phyloP scores from a whole-genome alignment of 495 filamentous ascomycete genomes.

The Saxophila tyrrhenica region DNA sequence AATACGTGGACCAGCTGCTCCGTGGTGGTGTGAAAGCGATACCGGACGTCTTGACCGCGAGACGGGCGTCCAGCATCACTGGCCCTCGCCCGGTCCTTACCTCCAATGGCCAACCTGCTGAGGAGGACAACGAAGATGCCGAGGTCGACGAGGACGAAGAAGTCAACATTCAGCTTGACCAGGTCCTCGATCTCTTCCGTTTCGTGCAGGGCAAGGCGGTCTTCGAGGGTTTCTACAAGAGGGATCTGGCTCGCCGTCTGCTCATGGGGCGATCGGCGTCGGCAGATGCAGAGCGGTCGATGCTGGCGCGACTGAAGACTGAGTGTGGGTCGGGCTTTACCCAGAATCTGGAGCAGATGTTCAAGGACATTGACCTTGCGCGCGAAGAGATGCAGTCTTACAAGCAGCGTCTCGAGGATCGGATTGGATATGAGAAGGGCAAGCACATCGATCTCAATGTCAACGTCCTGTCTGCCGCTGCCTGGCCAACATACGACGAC shows the following conservation, averaged over 20 bases:
- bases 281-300: slow-evolving; percentile 87
- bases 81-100: neutral
- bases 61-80: slow-evolving; percentile 14
- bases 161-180: slow-evolving; percentile 78
- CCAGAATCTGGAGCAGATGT: slow-evolving; percentile 96
- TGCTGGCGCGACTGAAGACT: slow-evolving; percentile 79
- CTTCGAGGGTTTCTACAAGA: slow-evolving; percentile 98
- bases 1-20: slow-evolving; percentile 85
- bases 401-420: slow-evolving; percentile 43
- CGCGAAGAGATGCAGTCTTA: slow-evolving; percentile 75
- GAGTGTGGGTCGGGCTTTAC: slow-evolving; percentile 92
- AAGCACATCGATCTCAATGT: slow-evolving; percentile 65
- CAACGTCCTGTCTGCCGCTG: slow-evolving; percentile 70
- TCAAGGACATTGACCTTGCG: slow-evolving; percentile 89
- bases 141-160: slow-evolving; percentile 77
- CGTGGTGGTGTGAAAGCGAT: slow-evolving; percentile 76
- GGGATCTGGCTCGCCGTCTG: slow-evolving; percentile 77
- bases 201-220: slow-evolving; percentile 96
- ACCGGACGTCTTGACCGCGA: slow-evolving; percentile 40
- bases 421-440: slow-evolving; percentile 33
- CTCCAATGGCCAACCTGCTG: slow-evolving; percentile 8
- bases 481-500: slow-evolving; percentile 89
- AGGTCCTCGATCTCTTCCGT: slow-evolving; percentile 84
- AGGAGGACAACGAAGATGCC: slow-evolving; percentile 41
- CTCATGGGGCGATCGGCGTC: slow-evolving; percentile 86